These are phyloP conservation scores for Thraustotheca clavata DNA, from an alignment of 352 stramenopile species.

Conservation along the genomic window DNA sequence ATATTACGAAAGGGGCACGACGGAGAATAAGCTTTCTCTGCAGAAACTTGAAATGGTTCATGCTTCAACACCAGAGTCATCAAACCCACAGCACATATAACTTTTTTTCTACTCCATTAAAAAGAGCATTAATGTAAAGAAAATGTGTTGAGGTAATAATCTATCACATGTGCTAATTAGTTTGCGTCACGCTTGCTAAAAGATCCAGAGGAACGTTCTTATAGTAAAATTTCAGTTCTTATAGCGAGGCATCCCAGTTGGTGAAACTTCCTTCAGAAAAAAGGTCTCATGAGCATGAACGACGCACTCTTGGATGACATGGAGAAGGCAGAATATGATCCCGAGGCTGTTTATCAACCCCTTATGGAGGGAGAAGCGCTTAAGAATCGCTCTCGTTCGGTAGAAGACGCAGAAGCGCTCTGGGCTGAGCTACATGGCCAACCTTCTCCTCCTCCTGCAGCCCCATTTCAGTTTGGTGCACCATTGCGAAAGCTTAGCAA, in stretches of 20 bases:
- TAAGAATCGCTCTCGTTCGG: constrained; percentile 14
- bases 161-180: too few relatives aligned
- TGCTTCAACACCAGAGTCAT: too few relatives aligned
- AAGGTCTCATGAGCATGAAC: constrained; percentile 11
- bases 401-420: constrained; percentile 17
- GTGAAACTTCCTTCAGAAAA: not conserved
- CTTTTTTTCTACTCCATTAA: too few relatives aligned
- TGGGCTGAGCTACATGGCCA: constrained; percentile 19
- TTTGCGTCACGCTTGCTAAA: too few relatives aligned
- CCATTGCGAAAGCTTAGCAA: constrained; percentile 6
- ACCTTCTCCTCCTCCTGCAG: not conserved
- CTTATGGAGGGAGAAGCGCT: not conserved
- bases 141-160: too few relatives aligned
- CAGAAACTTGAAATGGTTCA: too few relatives aligned
- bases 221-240: not conserved
- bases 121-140: too few relatives aligned
- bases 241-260: not conserved
- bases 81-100: too few relatives aligned
- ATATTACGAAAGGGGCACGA: too few relatives aligned
- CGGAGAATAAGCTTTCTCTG: too few relatives aligned
- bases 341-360: constrained; percentile 8
- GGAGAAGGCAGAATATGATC: constrained; percentile 17
- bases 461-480: constrained; percentile 11
- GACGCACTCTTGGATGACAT: constrained; percentile 16
- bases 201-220: too few relatives aligned